A percentile compares a stretch with the other conserved stretches of the same genome.
phyloP scores from a whole-genome alignment of 2,329 filamentous ascomycete species.

The Triangularia verruculosa region DNA sequence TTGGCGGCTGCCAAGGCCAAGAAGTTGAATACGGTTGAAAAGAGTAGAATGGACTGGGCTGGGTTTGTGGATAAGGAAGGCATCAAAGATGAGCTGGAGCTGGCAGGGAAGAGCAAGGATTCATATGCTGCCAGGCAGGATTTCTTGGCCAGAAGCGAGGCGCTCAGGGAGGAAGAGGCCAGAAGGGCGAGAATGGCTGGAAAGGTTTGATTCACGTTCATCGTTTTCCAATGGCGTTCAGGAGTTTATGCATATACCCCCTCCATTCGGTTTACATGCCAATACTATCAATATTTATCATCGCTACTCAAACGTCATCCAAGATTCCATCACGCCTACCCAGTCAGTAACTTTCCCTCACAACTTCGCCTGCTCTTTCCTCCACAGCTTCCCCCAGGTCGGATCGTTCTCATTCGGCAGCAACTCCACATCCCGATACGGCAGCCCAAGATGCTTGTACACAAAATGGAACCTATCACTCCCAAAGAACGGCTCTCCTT shows the following conservation, averaged over 20 bases:
- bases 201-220: slow-evolving; percentile 11
- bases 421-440: slow-evolving; percentile 53
- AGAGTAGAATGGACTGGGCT: slow-evolving; percentile 71
- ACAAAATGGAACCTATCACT: slow-evolving; percentile 73
- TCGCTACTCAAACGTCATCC: too few species aligned
- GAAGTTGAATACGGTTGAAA: slow-evolving; percentile 69
- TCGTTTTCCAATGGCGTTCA: neutral
- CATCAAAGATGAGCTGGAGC: slow-evolving; percentile 64
- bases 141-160: slow-evolving; percentile 64
- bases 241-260: neutral
- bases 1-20: slow-evolving; percentile 47
- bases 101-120: slow-evolving; percentile 62
- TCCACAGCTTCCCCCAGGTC: neutral
- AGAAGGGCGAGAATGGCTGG: slow-evolving; percentile 47
- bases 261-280: neutral
- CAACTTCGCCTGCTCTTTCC: neutral
- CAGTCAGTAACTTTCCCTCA: too few species aligned
- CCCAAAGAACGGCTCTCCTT: slow-evolving; percentile 70
- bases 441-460: slow-evolving; percentile 63
- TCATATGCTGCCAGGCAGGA: slow-evolving; percentile 62
- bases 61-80: slow-evolving; percentile 69
- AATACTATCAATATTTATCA: neutral
- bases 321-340: too few species aligned
- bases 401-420: slow-evolving; percentile 27
- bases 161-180: slow-evolving; percentile 59